Percentiles rank a stretch among this genome's conserved stretches.
Conservation (phyloP, 2,329 filamentous ascomycete species). For the Gaeumannomyces sp. region DNA sequence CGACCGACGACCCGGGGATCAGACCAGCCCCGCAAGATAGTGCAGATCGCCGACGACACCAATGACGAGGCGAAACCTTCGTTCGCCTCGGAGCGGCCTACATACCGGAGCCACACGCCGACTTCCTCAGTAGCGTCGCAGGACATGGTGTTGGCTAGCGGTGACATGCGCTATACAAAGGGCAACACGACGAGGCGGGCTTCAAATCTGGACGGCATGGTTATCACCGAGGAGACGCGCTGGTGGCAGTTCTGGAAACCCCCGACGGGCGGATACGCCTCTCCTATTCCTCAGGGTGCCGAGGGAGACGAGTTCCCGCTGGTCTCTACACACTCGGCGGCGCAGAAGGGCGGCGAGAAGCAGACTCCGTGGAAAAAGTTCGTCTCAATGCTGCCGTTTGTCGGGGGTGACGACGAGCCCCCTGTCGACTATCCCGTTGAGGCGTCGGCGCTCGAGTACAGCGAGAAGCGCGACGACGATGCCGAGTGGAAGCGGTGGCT, state of each 20-base stretch:
- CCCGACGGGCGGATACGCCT: constrained; percentile 53
- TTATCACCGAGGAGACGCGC: constrained; percentile 35
- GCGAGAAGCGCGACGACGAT: constrained; percentile 55
- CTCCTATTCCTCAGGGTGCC: constrained; percentile 53
- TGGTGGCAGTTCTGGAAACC: constrained; percentile 64
- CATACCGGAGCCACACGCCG: constrained; percentile 19
- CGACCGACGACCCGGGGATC: constrained; percentile 18
- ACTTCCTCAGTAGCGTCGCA: constrained; percentile 3
- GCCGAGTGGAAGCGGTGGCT: constrained; percentile 80
- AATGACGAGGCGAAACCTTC: constrained; percentile 30
- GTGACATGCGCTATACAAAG: constrained; percentile 23
- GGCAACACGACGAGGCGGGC: constrained; percentile 49
- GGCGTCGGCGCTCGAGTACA: constrained; percentile 48
- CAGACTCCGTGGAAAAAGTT: constrained; percentile 47
- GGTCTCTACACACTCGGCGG: constrained; percentile 11
- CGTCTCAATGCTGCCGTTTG: constrained; percentile 43
- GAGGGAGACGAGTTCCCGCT: constrained; percentile 38
- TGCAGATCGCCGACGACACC: constrained; percentile 27
- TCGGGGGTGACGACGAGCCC: constrained; percentile 35
- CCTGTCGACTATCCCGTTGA: constrained; percentile 54
- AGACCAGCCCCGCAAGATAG: constrained; percentile 22
- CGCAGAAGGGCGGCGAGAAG: constrained; percentile 27
- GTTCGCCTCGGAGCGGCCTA: constrained; percentile 22
- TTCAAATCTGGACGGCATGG: constrained; percentile 43
- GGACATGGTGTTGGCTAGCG: not conserved